Base-by-base conservation (phyloP, 148 eudicot species). In the Nyssa sinensis region DNA sequence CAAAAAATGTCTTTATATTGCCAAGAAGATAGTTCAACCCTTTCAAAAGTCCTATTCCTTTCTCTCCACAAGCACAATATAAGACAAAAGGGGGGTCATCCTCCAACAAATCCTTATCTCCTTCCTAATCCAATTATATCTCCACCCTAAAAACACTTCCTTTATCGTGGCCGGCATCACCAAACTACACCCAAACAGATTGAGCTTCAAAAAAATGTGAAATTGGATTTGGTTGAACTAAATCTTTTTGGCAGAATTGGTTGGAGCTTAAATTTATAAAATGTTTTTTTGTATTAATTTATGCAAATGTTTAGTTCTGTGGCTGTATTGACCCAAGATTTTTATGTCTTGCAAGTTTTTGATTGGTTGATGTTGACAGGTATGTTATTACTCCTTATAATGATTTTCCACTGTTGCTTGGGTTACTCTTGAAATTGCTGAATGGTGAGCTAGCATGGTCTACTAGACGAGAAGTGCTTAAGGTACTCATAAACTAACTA, bases 371-470 rank as follows among this genome's bases (percentile, higher is more conserved):
- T 76, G 27, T 80, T 71, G 74, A 53, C 91, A 95, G 99, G 79
- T 95, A 95, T 80, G 99, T 95, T 29, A 89, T 95, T 70, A 67
- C 91, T 79, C 99, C 97, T 71, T 95, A 90, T 77, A 92, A 88
- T 83, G 97, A 90, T 82, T 89, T 89, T 73, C 92, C 96, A 14
- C 88, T 69, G 60, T 82, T 95, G 82, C 90, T 95, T 71, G 97
- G 97, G 23, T 79, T 95, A 74, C 94, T 95, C 37, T 81, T 95
- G 77, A 92, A 92, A 80, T 81, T 95, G 87, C 92, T 95, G 10
- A 88, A 95, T 72, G 97, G 97, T 72, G 99, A 95, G 77, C 84
- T 95, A 74, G 93, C 91, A 32, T 95, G 99, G 99, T 92, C 97
- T 69, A 95, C 99, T 21, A 84, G 99, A 78, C 89, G 96, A 66